phyloP scores from a whole-genome alignment of 208 protist genomes.

The Acanthamoeba quina region DNA sequence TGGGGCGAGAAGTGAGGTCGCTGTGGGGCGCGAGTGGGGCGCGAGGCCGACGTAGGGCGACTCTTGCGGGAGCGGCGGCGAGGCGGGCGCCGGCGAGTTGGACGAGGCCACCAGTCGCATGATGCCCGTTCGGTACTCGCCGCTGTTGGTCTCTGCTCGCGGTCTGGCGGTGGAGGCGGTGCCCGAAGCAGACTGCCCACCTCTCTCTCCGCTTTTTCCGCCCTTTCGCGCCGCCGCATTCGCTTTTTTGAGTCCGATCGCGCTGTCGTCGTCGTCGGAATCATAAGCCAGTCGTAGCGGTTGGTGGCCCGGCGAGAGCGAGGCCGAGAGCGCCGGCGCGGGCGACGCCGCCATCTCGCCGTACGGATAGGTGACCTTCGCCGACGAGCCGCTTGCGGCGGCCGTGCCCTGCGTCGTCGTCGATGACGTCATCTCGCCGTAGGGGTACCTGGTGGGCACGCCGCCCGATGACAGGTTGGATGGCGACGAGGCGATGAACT shows the following conservation, averaged over 20 bases:
- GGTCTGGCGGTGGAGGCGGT: neutral
- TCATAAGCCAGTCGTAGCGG: slow-evolving; percentile 9
- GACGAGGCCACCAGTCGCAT: slow-evolving; percentile 33
- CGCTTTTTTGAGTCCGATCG: neutral
- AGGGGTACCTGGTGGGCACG: slow-evolving; percentile 22
- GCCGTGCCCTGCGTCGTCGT: neutral
- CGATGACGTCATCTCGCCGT: slow-evolving; percentile 29
- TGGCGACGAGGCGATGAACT: slow-evolving; percentile 47
- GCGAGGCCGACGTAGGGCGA: slow-evolving; percentile 10
- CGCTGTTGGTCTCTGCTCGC: neutral
- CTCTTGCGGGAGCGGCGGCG: slow-evolving; percentile 4
- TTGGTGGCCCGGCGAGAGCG: neutral
- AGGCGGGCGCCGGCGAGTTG: neutral
- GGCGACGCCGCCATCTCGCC: neutral
- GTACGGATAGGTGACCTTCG: slow-evolving; percentile 14
- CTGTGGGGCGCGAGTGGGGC: neutral
- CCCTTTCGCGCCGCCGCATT: neutral
- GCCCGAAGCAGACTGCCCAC: neutral
- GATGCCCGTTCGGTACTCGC: slow-evolving; percentile 41
- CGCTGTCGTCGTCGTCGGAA: slow-evolving; percentile 27
- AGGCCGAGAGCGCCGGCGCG: neutral
- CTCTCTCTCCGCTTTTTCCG: neutral
- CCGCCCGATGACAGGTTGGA: neutral
- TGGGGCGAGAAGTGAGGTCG: neutral
- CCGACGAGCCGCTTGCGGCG: neutral